A percentile compares a stretch with the other conserved stretches of the same genome.
Evolutionary conservation across 768 basidiomycete species (phyloP).

Genomic region (Leccinum uliginosum): DNA sequence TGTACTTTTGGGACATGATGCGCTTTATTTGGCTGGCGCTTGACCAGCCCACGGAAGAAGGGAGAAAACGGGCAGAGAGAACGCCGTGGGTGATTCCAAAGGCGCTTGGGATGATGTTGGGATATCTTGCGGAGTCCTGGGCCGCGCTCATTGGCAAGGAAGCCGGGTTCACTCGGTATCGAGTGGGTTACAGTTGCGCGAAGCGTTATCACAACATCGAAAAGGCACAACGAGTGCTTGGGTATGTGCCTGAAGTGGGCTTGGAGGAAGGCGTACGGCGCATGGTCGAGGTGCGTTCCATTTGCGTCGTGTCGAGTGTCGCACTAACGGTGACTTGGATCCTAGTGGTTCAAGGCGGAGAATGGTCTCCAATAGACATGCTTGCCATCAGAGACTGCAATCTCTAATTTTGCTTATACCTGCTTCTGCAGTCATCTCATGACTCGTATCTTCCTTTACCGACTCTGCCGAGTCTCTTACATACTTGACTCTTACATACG

Average conservation of each 20-base stretch:
- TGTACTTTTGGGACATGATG: conserved; percentile 94
- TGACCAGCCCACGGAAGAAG: conserved; percentile 42
- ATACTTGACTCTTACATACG: not conserved
- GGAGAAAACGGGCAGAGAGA: conserved; percentile 40
- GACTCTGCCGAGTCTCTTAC: not conserved
- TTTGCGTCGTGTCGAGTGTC: not conserved
- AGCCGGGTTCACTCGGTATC: conserved; percentile 80
- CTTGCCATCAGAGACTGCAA: not conserved
- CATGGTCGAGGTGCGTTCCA: conserved; percentile 63
- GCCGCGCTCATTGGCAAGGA: conserved; percentile 72
- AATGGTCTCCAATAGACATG: conserved; percentile 24
- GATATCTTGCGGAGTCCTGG: conserved; percentile 68
- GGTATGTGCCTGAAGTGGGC: conserved; percentile 89
- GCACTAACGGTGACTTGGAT: not conserved
- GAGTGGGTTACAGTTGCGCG: conserved; percentile 76
- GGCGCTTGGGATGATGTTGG: conserved; percentile 64
- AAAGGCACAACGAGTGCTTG: conserved; percentile 84
- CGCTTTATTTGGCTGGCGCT: conserved; percentile 74
- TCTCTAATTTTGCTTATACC: not conserved
- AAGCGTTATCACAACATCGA: conserved; percentile 92
- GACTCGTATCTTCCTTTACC: not conserved
- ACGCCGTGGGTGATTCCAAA: conserved; percentile 50
- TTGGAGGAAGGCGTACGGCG: conserved; percentile 81
- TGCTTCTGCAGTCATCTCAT: not conserved
- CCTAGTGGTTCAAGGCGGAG: conserved; percentile 29